Evolutionary conservation across 805 yeast genomes (phyloP), one percentile per base, ranked within the genome.

Genomic region (Scheffersomyces coipomensis): DNA sequence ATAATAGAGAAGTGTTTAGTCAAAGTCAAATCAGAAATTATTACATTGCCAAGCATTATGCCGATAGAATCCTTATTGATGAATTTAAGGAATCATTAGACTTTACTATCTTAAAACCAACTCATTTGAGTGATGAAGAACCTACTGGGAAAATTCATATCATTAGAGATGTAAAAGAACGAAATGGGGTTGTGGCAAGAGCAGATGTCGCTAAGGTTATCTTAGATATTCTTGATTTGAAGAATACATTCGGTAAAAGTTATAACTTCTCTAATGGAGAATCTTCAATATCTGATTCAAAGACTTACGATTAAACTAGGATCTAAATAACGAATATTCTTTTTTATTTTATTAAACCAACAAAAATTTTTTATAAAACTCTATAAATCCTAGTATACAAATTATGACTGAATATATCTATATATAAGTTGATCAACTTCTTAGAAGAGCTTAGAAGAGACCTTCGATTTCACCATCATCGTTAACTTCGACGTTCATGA

Each of bases 401-500:
- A 5, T 13, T 18, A 7, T 31, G 19, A 15, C n/a, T 29, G 4
- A 15, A 13, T 29, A 15, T 16, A 15, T 29, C 6, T 16, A 15
- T 29, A 17, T 29, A 15, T 17, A 11, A 29, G 21, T 29, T 15
- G 6, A 12, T 8, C n/a, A 22, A 15, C 12, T 5, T 33, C 31
- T n/a, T n/a, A n/a, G n/a, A n/a, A n/a, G n/a, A n/a, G 34, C 12
- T 47, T 72, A 90, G 60, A 90, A 90, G 60, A 90, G 74, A 22
- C 98, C 98, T 53, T 88, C 96, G 51, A 91, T 90, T 58, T 89
- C 89, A 42, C 98, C 99, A 23, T 77, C 75, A 23, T 88, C 85
- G 61, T 85, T 81, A 39, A 91, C 93, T 65, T 91, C 99, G 43
- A 91, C 97, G 58, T 90, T 87, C 96, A 91, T 88, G 73, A 86